These are phyloP conservation scores for Aureobasidium sp. DNA, from an alignment of 2,329 filamentous ascomycete genomes.

Conservation along the genomic window DNA sequence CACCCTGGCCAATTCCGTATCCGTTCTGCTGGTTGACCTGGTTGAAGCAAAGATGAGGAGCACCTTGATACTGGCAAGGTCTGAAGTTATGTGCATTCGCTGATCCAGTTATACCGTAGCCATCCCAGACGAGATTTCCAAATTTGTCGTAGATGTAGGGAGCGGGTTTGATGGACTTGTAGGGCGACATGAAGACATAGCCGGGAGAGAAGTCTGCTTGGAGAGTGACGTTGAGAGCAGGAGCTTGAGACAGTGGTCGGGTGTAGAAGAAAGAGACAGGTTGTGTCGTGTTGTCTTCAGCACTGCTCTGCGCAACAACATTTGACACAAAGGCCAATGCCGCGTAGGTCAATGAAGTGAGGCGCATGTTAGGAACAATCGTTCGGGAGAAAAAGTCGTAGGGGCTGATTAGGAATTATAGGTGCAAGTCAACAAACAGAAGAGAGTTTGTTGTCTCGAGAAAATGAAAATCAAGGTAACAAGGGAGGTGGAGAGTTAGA, in stretches of 20 bases:
- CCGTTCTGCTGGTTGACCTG: conserved; percentile 39
- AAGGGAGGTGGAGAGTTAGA: background rate
- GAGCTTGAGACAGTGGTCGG: conserved; percentile 21
- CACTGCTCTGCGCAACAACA: conserved; percentile 1
- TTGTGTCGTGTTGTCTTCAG: conserved; percentile 13
- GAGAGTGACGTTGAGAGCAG: conserved; percentile 21
- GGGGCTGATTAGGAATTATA: background rate
- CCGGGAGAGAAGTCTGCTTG: conserved; percentile 17
- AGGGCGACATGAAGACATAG: conserved; percentile 24
- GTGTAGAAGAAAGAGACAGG: conserved; percentile 22
- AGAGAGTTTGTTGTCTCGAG: background rate
- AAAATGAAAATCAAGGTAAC: background rate
- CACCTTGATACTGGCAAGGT: conserved; percentile 39
- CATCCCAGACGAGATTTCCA: conserved; percentile 29
- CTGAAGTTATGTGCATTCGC: conserved; percentile 39
- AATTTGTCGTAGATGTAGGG: conserved; percentile 26
- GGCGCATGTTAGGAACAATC: background rate
- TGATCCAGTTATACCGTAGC: conserved; percentile 37
- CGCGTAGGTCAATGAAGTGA: background rate
- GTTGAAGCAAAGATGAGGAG: conserved; percentile 41
- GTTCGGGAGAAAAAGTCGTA: background rate
- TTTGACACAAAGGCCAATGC: background rate
- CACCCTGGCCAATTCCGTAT: conserved; percentile 39
- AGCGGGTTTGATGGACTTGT: conserved; percentile 18
- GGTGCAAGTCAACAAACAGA: background rate